Base-by-base conservation (phyloP, 768 basidiomycete species). In the Psilocybe sp. region DNA sequence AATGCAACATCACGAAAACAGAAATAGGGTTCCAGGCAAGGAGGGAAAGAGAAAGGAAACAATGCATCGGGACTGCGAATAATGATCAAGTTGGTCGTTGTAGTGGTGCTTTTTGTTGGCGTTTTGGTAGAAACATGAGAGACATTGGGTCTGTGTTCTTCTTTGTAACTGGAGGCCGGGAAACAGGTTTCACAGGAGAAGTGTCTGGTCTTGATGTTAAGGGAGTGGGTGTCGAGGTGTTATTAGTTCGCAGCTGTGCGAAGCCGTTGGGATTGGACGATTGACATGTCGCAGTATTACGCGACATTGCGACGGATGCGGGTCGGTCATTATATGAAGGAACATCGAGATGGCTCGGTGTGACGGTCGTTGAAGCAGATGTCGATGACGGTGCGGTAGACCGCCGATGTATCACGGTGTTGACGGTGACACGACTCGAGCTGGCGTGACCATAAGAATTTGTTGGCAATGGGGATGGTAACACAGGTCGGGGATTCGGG, bases 81-180 rank as follows among this genome's bases (percentile, higher is more conserved):
- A 3, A 28, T 28, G 4, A 4, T 28, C 23, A 28, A 7, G 23
- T 7, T 28, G 23, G 74, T 3, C 71, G 74, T 56, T 83, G 82
- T 18, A 80, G 80, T 58, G 81, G 68, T 18, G 81, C 74, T 51
- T 85, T 83, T 53, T 81, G 85, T 66, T 87, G 88, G 54, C 83
- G 85, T 66, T 88, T 90, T 46, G 88, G 88, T 65, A 90, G 84
- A 66, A 91, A 91, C 49, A 79, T 61, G 58, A 69, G 68, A 44
- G 71, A 68, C 79, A 81, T 81, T 18, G 82, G 83, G 62, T 87
- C 80, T 66, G 76, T 87, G 73, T 81, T 87, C 52, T 66, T 60
- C 40, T 69, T 52, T 51, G 68, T n/a, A n/a, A n/a, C 55, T 10
- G 70, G 65, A 32, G 69, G 49, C 58, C 73, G 77, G 46, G 63